Conservation (phyloP, 2,329 filamentous ascomycete genomes). For the Endothia cerciana region DNA sequence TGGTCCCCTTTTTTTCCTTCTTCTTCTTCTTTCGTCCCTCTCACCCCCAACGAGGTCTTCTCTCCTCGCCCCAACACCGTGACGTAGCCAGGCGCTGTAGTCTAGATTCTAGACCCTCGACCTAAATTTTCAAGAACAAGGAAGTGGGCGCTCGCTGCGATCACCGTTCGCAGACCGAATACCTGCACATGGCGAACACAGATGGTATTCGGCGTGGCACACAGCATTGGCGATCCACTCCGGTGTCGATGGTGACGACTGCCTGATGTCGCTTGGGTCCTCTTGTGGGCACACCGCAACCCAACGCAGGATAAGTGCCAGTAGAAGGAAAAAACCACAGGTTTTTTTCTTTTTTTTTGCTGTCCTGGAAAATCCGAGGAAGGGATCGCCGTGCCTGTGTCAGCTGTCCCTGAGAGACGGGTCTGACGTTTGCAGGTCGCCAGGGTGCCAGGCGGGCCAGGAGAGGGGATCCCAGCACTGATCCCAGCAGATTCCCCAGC, state of each 20-base stretch:
- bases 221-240: background rate
- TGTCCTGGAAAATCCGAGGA: background rate
- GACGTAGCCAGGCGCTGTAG: background rate
- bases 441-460: background rate
- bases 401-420: constrained; percentile 13
- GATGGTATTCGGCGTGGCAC: background rate
- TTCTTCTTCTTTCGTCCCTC: background rate
- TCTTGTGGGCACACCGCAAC: background rate
- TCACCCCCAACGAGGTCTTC: background rate
- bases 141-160: background rate
- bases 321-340: background rate
- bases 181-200: background rate
- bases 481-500: background rate
- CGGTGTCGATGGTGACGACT: background rate
- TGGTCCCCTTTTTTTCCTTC: background rate
- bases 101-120: background rate
- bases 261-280: background rate
- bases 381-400: background rate
- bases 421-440: constrained; percentile 7
- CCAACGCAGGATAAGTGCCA: background rate
- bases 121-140: constrained; percentile 1
- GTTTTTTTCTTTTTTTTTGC: background rate
- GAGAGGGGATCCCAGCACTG: background rate
- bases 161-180: background rate
- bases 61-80: background rate